Conservation (phyloP, 1,139 yeast species). For the Pichia cactophila region DNA sequence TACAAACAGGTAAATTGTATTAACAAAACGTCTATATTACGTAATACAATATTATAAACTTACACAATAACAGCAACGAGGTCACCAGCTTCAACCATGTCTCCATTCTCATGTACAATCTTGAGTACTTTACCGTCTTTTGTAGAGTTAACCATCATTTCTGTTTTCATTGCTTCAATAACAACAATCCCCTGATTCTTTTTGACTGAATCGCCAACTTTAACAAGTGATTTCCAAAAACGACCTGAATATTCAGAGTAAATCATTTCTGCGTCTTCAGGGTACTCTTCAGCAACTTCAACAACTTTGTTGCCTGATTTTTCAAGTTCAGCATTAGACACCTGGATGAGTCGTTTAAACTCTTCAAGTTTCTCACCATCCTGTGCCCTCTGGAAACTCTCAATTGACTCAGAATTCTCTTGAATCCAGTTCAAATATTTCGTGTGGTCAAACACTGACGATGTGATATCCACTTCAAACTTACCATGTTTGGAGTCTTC, state of each 20-base stretch:
- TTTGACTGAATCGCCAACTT: constrained; percentile 69
- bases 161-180: constrained; percentile 98
- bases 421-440: constrained; percentile 74
- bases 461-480: constrained; percentile 66
- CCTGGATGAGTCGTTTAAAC: constrained; percentile 73
- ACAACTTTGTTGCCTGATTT: constrained; percentile 35
- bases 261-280: constrained; percentile 72
- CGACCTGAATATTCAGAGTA: constrained; percentile 94
- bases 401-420: constrained; percentile 64
- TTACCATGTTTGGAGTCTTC: constrained; percentile 78
- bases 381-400: constrained; percentile 58
- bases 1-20: too few species aligned
- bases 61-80: constrained; percentile 57
- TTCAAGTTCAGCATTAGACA: constrained; percentile 71
- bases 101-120: constrained; percentile 77
- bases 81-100: constrained; percentile 95
- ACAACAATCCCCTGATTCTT: constrained; percentile 78
- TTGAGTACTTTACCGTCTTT: constrained; percentile 69
- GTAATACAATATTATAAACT: background rate
- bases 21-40: too few species aligned
- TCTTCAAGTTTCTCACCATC: constrained; percentile 78
- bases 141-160: constrained; percentile 79
- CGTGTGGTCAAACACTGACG: constrained; percentile 74
- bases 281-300: constrained; percentile 44
- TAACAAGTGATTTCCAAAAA: constrained; percentile 88